A percentile compares a stretch with the other conserved stretches of the same genome.
These are phyloP conservation scores for Orychophragmus violaceus DNA, from an alignment of 345 rosid species.

Conservation along the genomic window DNA sequence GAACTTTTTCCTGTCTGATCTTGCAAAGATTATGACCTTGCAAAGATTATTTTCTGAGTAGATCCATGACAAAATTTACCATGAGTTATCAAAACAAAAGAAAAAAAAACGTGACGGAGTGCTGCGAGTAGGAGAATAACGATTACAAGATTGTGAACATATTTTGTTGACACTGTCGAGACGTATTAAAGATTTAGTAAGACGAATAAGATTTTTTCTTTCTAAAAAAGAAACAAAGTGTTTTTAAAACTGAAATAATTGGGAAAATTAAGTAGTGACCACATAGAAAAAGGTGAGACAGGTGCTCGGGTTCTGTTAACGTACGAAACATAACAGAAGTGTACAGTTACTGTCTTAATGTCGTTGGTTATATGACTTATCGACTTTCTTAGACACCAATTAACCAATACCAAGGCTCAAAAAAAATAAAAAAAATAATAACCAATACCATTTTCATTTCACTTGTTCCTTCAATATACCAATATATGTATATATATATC, in stretches of 20 bases:
- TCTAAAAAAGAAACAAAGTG: not conserved
- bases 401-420: no score
- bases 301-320: constrained; percentile 15
- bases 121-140: not conserved
- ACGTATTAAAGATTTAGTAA: not conserved
- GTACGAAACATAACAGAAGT: constrained; percentile 19
- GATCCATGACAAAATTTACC: no score
- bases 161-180: not conserved
- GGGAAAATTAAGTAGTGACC: constrained; percentile 19
- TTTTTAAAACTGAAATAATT: not conserved
- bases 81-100: no score
- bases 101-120: no score
- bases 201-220: not conserved
- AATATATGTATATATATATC: no score
- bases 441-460: not conserved
- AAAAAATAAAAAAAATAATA: no score
- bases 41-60: no score
- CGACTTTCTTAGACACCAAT: constrained; percentile 4
- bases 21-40: no score
- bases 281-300: constrained; percentile 21
- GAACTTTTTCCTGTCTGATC: no score
- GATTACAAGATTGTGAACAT: not conserved
- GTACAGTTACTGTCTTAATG: constrained; percentile 27
- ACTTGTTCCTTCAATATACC: not conserved
- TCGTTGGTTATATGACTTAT: constrained; percentile 15